Evolutionary conservation across 345 rosid genomes (phyloP), one percentile per base, ranked within the genome.

Genomic region (Eucalyptus melliodora): DNA sequence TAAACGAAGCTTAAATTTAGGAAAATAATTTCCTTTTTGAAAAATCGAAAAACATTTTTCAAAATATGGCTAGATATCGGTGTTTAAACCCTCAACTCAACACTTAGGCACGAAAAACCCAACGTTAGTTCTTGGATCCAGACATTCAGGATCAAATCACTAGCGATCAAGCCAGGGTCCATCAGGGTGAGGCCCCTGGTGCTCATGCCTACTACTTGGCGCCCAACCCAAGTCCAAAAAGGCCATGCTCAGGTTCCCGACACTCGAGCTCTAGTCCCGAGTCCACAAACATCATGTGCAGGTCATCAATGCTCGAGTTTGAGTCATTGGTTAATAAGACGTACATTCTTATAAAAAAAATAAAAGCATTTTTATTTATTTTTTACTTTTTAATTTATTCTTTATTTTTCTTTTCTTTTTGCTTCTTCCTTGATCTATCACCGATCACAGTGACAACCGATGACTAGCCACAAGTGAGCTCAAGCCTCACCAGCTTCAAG

Each of bases 141-240:
- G 0, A 56, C 13, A 19, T 56, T 56, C 13, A 0, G 0, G 13
- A 56, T 6, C 62, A 56, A 56, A 1, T 56, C 14, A 4, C 3
- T 24, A 0, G 14, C 0, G 0, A 0, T 26, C 6, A 56, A 0
- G 2, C 30, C 0, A 10, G 3, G 13, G 14, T 56, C 30, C 62
- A 56, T 5, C 1, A 24, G 0, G 62, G 62, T 10, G 27, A 11
- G 62, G 62, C 30, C 62, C 30, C 14, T 23, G 1, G 62, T 56
- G 62, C 3, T 53, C 1, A 2, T 53, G 0, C 26, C 5, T 21
- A 0, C 56, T 55, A 21, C 59, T 17, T 2, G 2, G 11, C 0
- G 0, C 62, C 62, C 1, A 10, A 56, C 62, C 14, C 1, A 1
- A 26, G 30, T 56, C 62, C 12, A 23, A 23, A 24, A 56, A 23